Conservation (phyloP, 1,139 yeast genomes). For the Spathaspora sp. region DNA sequence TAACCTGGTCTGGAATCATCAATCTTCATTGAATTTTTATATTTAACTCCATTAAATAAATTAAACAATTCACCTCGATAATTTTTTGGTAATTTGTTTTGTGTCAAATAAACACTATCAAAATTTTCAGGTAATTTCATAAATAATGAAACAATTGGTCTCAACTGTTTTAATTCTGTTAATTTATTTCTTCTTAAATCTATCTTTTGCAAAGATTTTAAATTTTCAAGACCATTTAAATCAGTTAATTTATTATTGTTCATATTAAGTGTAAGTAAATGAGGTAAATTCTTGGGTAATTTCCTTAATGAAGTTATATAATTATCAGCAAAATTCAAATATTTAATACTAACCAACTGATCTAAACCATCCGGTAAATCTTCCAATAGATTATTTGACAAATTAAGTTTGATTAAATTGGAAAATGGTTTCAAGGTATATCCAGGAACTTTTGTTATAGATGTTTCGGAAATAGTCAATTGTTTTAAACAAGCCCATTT, state of each 20-base stretch:
- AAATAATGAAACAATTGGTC: conserved; percentile 38
- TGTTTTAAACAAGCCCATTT: conserved; percentile 60
- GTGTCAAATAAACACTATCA: conserved; percentile 37
- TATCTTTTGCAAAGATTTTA: conserved; percentile 48
- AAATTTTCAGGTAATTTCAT: conserved; percentile 31
- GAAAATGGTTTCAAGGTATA: conserved; percentile 49
- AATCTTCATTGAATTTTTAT: conserved; percentile 46
- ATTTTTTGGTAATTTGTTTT: conserved; percentile 48
- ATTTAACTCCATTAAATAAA: conserved; percentile 52
- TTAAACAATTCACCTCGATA: conserved; percentile 57
- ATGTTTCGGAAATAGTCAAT: conserved; percentile 56
- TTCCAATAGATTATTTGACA: conserved; percentile 53
- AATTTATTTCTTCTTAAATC: conserved; percentile 58
- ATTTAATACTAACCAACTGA: conserved; percentile 47
- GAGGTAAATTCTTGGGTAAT: conserved; percentile 40
- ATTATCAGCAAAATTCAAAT: conserved; percentile 59
- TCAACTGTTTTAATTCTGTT: conserved; percentile 26
- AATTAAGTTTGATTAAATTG: conserved; percentile 55
- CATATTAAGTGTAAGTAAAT: conserved; percentile 51
- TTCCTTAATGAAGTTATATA: conserved; percentile 39
- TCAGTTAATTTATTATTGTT: conserved; percentile 50
- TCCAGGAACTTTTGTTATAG: conserved; percentile 45
- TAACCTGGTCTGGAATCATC: conserved; percentile 68
- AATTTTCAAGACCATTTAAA: conserved; percentile 50
- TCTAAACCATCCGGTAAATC: conserved; percentile 54